Base-by-base conservation (phyloP, 768 basidiomycete species). In the Pulveroboletus sp. region DNA sequence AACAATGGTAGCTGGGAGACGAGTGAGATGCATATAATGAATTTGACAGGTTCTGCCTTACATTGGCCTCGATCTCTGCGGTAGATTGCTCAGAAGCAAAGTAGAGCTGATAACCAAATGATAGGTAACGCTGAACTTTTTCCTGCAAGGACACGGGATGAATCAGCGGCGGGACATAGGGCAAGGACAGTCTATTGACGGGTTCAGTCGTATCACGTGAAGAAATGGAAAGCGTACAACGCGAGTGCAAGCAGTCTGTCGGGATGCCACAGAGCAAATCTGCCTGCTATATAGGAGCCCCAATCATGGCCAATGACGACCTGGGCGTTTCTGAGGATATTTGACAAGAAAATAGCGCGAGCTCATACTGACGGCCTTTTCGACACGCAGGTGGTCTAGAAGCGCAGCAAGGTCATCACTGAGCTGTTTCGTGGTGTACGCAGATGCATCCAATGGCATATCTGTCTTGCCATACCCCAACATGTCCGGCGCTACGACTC, bases 231-330 rank as follows among this genome's bases (percentile, higher is more conserved):
- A n/a, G 67, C 79, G 53, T 66, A 86, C 89, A 82, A 69, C 0
- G 76, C 72, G 17, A 90, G 69, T 0, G 81, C 82, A 6, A 74
- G 56, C 31, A 87, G 53, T 29, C 86, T 74, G 13, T 80, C 68
- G 1, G 90, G 86, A 60, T 87, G 67, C 84, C 85, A 90, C 20
- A 88, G 70, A 11, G 85, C 82, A 57, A 92, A 84, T 19, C 88
- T 73, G 36, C 75, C 76, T 2, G 75, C 85, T 12, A 72, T 78
- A 51, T 71, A 78, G 3, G 85, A 70, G 6, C 90, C 90, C 89
- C 89, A 91, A 58, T 92, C 90, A 57, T 91, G 90, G 1, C 87
- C 90, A 49, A 90, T 73, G 47, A 90, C 67, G 11, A 87, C 73
- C 84, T 75, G 47, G 1, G 12, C 13, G 25, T n/a, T 8, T 10